Conservation (phyloP, 2,329 filamentous ascomycete genomes). For the Amylocarpus encephaloides region DNA sequence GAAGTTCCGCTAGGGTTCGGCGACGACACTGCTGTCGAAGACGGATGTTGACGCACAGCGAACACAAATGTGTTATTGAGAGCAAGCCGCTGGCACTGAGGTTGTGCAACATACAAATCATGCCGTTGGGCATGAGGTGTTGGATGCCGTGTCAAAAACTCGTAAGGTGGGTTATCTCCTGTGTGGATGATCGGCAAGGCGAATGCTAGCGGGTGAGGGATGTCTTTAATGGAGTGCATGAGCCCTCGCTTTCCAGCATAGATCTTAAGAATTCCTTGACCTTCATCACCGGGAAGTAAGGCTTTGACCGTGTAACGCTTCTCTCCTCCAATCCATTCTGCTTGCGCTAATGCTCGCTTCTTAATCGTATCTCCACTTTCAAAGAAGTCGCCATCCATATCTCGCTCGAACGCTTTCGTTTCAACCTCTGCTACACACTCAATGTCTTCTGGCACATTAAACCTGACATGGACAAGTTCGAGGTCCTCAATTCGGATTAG, state of each 20-base stretch:
- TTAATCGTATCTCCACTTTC: conserved; percentile 82
- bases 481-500: conserved; percentile 80
- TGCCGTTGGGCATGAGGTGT: conserved; percentile 97
- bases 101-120: conserved; percentile 94
- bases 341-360: conserved; percentile 83
- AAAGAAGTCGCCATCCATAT: conserved; percentile 85
- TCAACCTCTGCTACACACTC: conserved; percentile 92
- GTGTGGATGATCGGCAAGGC: conserved; percentile 84
- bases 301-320: conserved; percentile 95
- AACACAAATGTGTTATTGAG: conserved; percentile 98
- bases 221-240: conserved; percentile 97
- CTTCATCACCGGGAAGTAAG: conserved; percentile 84
- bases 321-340: conserved; percentile 79
- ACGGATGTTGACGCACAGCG: conserved; percentile 85
- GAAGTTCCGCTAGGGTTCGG: conserved; percentile 33
- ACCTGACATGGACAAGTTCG: conserved; percentile 85
- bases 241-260: conserved; percentile 92
- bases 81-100: conserved; percentile 81
- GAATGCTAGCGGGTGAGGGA: conserved; percentile 85
- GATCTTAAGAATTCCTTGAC: conserved; percentile 78
- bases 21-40: conserved; percentile 43
- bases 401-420: conserved; percentile 69
- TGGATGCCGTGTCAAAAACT: conserved; percentile 87
- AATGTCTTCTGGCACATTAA: conserved; percentile 81
- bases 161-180: conserved; percentile 88